Base-by-base conservation (phyloP, 495 filamentous ascomycete genomes). In the Entonaema liquescens region DNA sequence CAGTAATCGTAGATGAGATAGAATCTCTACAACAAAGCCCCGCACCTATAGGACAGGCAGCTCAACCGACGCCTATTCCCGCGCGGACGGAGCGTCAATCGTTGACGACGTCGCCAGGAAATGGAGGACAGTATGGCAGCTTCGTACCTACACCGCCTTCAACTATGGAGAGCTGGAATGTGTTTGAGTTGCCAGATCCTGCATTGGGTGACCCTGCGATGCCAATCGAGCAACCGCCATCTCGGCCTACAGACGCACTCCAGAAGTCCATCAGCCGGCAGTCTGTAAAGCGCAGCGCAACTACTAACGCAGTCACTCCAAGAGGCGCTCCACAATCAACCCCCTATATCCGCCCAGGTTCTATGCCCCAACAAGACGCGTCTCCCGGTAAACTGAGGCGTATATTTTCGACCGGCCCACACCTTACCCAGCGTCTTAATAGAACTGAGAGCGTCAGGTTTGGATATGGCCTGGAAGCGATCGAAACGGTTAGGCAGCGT, bases 111-210 rank as follows among this genome's bases (percentile, higher is more conserved):
- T 79, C 77, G 8, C 73, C 75, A 12, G 79, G 71, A 4, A 77
- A 71, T 59, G 76, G 69, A 33, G 21, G 64, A 15, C 87, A 79
- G 40, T 96, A 95, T 86, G 93, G 93, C 19, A 95, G 92, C 77
- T 91, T 96, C 57, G 79, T 89, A 4, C 83, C 86, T 2, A 88
- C 89, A 12, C 90, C 91, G 0, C 88, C 89, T n/a, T 67, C 71
- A 25, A 60, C 69, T 6, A 52, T 52, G 72, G 78, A 66, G 66
- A 79, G 59, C 42, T 75, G 72, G 56, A 67, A 76, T 57, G 67
- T 77, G 7, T 86, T 86, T 35, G 87, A 91, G 69, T 84, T 97
- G 12, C 94, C 94, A 0, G 92, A 86, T 54, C 91, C 94, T 15
- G 92, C 93, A 5, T 80, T 94, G 35, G 81, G 87, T 59, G 83